Percentiles rank a stretch among this genome's conserved stretches.
Conservation (phyloP, 352 stramenopile genomes). For the Phytophthora cryptogea region DNA sequence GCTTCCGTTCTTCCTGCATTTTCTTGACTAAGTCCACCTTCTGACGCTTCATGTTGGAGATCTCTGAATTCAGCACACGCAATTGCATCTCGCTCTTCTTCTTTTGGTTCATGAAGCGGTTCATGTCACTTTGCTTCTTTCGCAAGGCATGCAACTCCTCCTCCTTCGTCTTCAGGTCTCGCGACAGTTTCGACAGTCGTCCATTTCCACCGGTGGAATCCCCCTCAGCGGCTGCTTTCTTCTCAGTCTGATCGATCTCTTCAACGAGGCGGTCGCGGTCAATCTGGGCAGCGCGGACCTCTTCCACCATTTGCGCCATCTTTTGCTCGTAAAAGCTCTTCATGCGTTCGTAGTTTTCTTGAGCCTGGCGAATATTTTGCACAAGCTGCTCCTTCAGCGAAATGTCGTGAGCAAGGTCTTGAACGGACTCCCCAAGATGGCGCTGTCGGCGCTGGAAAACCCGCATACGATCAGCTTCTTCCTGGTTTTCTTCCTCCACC, state of each 20-base stretch:
- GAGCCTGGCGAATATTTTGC: slow-evolving; percentile 72
- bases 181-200: slow-evolving; percentile 67
- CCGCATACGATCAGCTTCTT: slow-evolving; percentile 80
- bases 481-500: slow-evolving; percentile 47
- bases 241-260: slow-evolving; percentile 75
- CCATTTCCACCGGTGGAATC: slow-evolving; percentile 55
- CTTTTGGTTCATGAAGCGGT: slow-evolving; percentile 80
- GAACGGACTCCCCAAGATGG: slow-evolving; percentile 77
- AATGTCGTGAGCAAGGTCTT: slow-evolving; percentile 83
- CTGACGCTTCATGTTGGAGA: slow-evolving; percentile 88
- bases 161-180: slow-evolving; percentile 83
- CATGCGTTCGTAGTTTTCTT: slow-evolving; percentile 86
- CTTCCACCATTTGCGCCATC: slow-evolving; percentile 82
- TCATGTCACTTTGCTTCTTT: slow-evolving; percentile 87
- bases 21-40: slow-evolving; percentile 90
- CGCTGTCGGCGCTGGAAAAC: slow-evolving; percentile 84
- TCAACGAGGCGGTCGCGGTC: slow-evolving; percentile 77
- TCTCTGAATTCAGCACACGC: slow-evolving; percentile 78
- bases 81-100: slow-evolving; percentile 90
- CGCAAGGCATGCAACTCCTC: slow-evolving; percentile 66
- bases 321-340: slow-evolving; percentile 86
- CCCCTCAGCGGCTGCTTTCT: slow-evolving; percentile 62
- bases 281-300: slow-evolving; percentile 61
- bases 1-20: slow-evolving; percentile 86
- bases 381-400: slow-evolving; percentile 87